A percentile compares a stretch with the other conserved stretches of the same genome.
phyloP scores from a whole-genome alignment of 345 rosid genomes.

The Tarenaya hassleriana region DNA sequence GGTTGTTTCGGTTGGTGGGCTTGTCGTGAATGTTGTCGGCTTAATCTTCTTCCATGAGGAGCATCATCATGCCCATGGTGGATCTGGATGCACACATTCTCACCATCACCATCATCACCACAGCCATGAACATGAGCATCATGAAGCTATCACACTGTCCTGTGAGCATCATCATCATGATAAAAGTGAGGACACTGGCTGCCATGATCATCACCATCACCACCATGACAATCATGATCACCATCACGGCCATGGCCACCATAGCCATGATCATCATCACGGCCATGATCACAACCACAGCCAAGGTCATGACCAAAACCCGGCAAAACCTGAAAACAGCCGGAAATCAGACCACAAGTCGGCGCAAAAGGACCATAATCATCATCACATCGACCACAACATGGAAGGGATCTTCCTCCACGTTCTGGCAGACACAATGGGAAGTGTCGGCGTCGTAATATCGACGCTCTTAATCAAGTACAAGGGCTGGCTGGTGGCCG shows the following conservation, averaged over 20 bases:
- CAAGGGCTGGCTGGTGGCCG: constrained; percentile 98
- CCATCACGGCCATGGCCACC: background rate
- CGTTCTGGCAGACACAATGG: constrained; percentile 92
- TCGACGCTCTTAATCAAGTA: constrained; percentile 92
- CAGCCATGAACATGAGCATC: constrained; percentile 19
- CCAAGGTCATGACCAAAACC: constrained; percentile 23
- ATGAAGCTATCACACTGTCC: background rate
- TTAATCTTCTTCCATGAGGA: constrained; percentile 94
- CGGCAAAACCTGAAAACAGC: constrained; percentile 22
- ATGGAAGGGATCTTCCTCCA: constrained; percentile 99
- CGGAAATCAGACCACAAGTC: constrained; percentile 23
- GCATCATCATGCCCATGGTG: constrained; percentile 99
- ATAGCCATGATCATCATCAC: constrained; percentile 15
- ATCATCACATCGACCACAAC: constrained; percentile 84
- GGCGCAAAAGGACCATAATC: constrained; percentile 17
- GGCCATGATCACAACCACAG: constrained; percentile 10
- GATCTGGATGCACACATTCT: constrained; percentile 66
- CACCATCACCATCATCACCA: constrained; percentile 44
- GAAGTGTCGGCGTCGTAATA: constrained; percentile 92
- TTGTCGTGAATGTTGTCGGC: constrained; percentile 78
- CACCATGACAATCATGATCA: constrained; percentile 19
- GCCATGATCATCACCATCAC: constrained; percentile 31
- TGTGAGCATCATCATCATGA: constrained; percentile 27
- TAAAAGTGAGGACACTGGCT: constrained; percentile 35
- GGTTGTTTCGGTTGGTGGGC: constrained; percentile 85